Conservation (phyloP, 331 rosid genomes). For the Erythrophleum ivorense region DNA sequence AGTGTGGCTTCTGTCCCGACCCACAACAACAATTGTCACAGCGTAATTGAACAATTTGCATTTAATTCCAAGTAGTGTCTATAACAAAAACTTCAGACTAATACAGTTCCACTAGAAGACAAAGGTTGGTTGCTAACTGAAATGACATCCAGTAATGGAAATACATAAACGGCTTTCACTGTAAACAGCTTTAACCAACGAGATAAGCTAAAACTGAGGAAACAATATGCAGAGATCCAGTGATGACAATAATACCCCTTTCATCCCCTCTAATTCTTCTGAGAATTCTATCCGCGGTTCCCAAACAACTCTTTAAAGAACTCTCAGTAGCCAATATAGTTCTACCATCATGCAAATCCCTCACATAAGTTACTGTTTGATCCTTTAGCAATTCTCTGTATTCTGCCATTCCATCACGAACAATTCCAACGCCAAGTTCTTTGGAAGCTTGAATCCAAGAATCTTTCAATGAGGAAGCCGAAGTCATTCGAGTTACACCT, state of each 20-base stretch:
- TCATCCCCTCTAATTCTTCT: conserved; percentile 40
- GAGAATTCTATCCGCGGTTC: conserved; percentile 54
- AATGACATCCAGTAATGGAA: background rate
- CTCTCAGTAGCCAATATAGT: conserved; percentile 55
- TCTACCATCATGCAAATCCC: conserved; percentile 40
- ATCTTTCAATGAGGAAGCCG: conserved; percentile 54
- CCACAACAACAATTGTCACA: background rate
- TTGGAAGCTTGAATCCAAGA: conserved; percentile 81
- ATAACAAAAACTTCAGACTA: background rate
- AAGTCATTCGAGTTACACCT: conserved; percentile 65
- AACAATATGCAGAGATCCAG: conserved; percentile 84
- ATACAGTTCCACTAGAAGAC: background rate
- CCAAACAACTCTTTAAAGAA: conserved; percentile 57
- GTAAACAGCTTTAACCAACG: conserved; percentile 13
- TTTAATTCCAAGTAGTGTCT: background rate
- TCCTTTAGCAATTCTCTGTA: conserved; percentile 39
- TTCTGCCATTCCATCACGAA: conserved; percentile 47
- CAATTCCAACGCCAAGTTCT: conserved; percentile 53
- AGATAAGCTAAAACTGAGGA: conserved; percentile 58
- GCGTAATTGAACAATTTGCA: too few relatives aligned
- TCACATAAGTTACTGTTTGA: conserved; percentile 35
- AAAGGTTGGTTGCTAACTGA: background rate
- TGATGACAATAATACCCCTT: conserved; percentile 53
- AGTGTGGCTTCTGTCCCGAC: background rate
- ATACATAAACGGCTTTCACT: background rate